phyloP scores from a whole-genome alignment of 345 rosid genomes.

The Punica granatum region DNA sequence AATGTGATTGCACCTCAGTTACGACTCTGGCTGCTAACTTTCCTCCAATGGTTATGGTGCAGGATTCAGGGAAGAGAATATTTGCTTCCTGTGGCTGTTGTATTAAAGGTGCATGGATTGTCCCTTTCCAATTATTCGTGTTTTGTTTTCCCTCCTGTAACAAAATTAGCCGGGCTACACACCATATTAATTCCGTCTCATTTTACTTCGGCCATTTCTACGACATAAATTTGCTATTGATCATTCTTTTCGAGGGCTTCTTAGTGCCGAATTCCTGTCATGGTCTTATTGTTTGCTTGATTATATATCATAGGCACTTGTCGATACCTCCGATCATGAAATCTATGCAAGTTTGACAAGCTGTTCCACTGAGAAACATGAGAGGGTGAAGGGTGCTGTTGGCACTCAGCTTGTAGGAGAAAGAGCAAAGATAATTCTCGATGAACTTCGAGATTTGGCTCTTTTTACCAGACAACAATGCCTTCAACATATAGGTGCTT shows the following conservation, averaged over 20 bases:
- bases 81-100: slow-evolving; percentile 81
- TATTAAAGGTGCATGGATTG: slow-evolving; percentile 57
- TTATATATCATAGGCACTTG: slow-evolving; percentile 56
- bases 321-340: slow-evolving; percentile 70
- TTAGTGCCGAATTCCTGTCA: slow-evolving; percentile 1
- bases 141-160: slow-evolving; percentile 1
- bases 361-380: slow-evolving; percentile 47
- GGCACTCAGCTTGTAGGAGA: slow-evolving; percentile 78
- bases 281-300: slow-evolving; percentile 1
- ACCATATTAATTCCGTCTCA: neutral
- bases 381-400: slow-evolving; percentile 62
- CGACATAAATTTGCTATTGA: neutral
- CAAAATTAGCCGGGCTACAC: neutral
- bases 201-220: neutral
- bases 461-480: slow-evolving; percentile 74
- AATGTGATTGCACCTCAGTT: neutral
- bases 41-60: slow-evolving; percentile 14
- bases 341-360: slow-evolving; percentile 56
- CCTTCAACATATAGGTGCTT: slow-evolving; percentile 68
- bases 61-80: slow-evolving; percentile 88
- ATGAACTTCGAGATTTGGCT: slow-evolving; percentile 62
- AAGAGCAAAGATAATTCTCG: slow-evolving; percentile 82
- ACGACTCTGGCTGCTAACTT: neutral
- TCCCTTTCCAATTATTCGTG: neutral
- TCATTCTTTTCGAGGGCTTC: neutral